Percentiles rank a stretch among this genome's conserved stretches.
These are phyloP conservation scores for Chaetomiaceae sp. DNA, from an alignment of 2,329 filamentous ascomycete species.

Conservation along the genomic window DNA sequence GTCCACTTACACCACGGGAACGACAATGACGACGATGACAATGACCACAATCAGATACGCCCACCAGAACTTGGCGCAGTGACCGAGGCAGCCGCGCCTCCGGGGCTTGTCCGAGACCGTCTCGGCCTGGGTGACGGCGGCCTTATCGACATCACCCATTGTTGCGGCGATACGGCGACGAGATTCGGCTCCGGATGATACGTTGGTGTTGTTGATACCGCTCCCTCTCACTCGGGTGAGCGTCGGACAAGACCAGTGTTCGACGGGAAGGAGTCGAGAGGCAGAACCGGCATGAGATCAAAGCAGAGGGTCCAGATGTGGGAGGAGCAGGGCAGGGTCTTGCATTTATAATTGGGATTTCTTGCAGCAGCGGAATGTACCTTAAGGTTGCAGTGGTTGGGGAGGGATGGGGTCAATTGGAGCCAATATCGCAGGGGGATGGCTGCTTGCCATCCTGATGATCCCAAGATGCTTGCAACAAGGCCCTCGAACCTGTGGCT, in stretches of 20 bases:
- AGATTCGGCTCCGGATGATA: neutral
- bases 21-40: conserved; percentile 48
- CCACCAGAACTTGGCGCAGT: conserved; percentile 60
- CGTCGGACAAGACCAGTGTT: neutral
- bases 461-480: no score
- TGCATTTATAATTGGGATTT: conserved; percentile 13
- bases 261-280: neutral
- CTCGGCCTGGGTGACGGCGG: conserved; percentile 35
- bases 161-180: conserved; percentile 1
- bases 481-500: neutral
- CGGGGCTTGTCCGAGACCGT: conserved; percentile 31
- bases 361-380: neutral
- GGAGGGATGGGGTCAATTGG: neutral
- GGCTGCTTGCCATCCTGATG: conserved; percentile 3
- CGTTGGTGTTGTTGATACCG: conserved; percentile 5
- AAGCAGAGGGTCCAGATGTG: neutral
- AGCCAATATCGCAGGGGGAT: neutral
- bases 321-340: conserved; percentile 9
- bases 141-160: conserved; percentile 24
- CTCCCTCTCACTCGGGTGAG: conserved; percentile 6
- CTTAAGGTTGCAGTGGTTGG: conserved; percentile 1
- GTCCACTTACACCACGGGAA: conserved; percentile 56
- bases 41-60: conserved; percentile 49
- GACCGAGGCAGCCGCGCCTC: conserved; percentile 40
- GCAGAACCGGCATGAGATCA: conserved; percentile 5